Base-by-base conservation (phyloP, 371 early-diverging fungal species). In the Circinella umbellata region DNA sequence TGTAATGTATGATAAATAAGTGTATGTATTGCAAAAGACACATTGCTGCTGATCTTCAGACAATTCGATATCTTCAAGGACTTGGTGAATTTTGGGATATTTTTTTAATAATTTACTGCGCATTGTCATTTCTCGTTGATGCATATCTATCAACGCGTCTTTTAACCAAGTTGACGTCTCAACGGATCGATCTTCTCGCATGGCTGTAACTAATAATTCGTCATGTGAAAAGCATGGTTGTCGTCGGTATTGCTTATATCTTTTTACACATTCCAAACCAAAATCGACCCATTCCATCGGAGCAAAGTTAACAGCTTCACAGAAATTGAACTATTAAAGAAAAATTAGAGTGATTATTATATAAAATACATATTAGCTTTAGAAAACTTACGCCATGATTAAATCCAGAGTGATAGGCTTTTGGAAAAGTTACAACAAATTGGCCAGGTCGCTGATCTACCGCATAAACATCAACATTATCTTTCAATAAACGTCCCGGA, bases 271-370 rank as follows among this genome's bases (percentile, higher is more conserved):
- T 42, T 86, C 88, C 2, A 88, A 69, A n/a, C 95, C 98, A 76
- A 80, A 92, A 3, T 92, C 88, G 20, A 95, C 79, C 99, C 99
- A 98, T 74, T 97, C 94, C 6, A 90, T 82, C 5, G 94, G 89
- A 8, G 96, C 96, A 86, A 98, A 98, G 79, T 98, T 98, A 61
- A 98, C 98, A 0, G 99, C 98, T 78, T 98, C 98, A 57, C 93
- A 93, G 75, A 95, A 93, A 80, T 98, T 98, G 74, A 97, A 93
- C 87, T 89, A 66, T 1, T 61, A 49, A 59, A n/a, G 47, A 46
- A 49, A 54, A 61, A 54, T 8, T 35, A 61, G n/a, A 1, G 67
- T 14, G 46, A 34, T 66, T 7, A 2, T 34, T 7, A 39, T 47
- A 34, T 13, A 37, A 55, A 5, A 20, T 13, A 39, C 38, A 27